Conservation (phyloP, 148 eudicot species). For the Drosera capensis region DNA sequence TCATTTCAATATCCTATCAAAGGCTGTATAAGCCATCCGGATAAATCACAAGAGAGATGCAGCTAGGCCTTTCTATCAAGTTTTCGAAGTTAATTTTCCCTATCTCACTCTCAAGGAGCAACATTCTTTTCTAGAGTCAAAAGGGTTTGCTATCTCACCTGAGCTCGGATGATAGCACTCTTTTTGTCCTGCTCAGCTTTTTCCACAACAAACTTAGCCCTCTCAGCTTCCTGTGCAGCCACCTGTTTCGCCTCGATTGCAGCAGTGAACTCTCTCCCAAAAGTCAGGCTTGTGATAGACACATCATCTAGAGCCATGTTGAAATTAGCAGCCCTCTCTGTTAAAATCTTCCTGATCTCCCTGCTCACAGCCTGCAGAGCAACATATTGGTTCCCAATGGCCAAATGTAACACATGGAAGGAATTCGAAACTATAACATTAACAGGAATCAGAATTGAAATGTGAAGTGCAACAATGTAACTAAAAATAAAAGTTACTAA, state of each 20-base stretch:
- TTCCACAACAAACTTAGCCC: constrained; percentile 91
- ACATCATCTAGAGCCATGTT: constrained; percentile 92
- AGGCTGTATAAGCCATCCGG: too few relatives aligned
- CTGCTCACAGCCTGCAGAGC: constrained; percentile 62
- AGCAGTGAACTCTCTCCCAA: constrained; percentile 83
- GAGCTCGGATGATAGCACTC: constrained; percentile 88
- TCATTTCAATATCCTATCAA: too few relatives aligned
- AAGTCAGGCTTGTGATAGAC: constrained; percentile 68
- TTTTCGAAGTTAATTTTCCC: background rate
- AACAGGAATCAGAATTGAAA: too few relatives aligned
- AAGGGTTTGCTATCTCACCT: constrained; percentile 32
- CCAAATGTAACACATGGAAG: background rate
- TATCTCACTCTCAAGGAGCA: background rate
- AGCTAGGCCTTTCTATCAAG: background rate
- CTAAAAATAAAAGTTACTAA: too few relatives aligned
- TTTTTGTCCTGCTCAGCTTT: constrained; percentile 95
- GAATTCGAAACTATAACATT: too few relatives aligned
- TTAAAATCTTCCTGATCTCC: constrained; percentile 67
- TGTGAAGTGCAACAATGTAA: too few relatives aligned
- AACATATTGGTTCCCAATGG: background rate
- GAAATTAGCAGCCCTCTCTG: constrained; percentile 74
- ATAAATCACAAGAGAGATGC: too few relatives aligned
- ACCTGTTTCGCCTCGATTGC: constrained; percentile 98
- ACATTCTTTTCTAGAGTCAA: background rate
- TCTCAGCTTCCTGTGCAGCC: constrained; percentile 98